Evolutionary conservation across 495 filamentous ascomycete genomes (phyloP).

Genomic region (Cryomyces minteri): DNA sequence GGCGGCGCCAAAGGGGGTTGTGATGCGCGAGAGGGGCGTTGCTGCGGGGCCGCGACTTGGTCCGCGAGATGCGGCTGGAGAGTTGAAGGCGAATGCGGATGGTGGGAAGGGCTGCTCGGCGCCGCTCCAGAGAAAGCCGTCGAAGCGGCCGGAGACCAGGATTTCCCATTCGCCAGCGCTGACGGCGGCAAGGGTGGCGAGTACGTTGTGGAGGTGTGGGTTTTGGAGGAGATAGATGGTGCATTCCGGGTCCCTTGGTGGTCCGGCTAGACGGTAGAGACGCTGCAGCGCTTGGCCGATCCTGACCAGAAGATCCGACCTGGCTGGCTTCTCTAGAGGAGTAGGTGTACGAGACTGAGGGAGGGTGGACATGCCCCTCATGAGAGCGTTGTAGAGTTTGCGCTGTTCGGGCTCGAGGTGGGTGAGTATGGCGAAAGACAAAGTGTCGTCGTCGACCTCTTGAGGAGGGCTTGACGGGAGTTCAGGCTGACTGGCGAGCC

Average conservation of each 20-base stretch:
- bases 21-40: conserved; percentile 13
- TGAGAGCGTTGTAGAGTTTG: conserved; percentile 56
- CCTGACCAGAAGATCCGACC: conserved; percentile 49
- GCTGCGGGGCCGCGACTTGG: conserved; percentile 29
- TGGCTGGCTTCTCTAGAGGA: conserved; percentile 30
- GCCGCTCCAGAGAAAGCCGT: conserved; percentile 93
- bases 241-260: conserved; percentile 67
- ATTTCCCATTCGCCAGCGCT: conserved; percentile 89
- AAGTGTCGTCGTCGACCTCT: conserved; percentile 81
- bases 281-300: conserved; percentile 63
- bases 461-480: conserved; percentile 51
- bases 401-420: conserved; percentile 60
- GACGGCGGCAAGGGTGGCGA: conserved; percentile 75
- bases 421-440: conserved; percentile 83
- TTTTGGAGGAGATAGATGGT: conserved; percentile 82
- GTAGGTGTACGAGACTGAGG: conserved; percentile 35
- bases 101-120: conserved; percentile 38
- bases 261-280: conserved; percentile 52
- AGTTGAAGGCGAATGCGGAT: conserved; percentile 13
- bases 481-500: conserved; percentile 63
- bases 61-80: conserved; percentile 30
- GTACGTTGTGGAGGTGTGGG: conserved; percentile 60
- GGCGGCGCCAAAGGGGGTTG: conserved; percentile 16
- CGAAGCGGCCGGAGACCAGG: conserved; percentile 84
- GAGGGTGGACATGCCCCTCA: conserved; percentile 45